Percentiles rank a stretch among this genome's conserved stretches.
phyloP scores from a whole-genome alignment of 2,329 filamentous ascomycete species.

The Hymenoscyphus linearis region DNA sequence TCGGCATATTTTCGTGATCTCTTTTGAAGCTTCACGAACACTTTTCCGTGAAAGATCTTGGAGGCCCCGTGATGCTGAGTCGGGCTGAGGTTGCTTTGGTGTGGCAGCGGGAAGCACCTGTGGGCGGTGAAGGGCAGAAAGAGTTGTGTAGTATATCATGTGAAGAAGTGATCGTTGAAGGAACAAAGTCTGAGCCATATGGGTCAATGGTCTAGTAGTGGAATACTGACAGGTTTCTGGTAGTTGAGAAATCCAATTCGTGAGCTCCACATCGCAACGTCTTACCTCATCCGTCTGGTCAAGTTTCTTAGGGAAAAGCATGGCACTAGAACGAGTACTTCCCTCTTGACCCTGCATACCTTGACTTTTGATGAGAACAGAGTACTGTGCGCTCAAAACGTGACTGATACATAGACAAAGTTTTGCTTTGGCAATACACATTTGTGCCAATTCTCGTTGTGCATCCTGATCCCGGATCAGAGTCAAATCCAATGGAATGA shows the following conservation, averaged over 20 bases:
- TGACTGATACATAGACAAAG: constrained; percentile 85
- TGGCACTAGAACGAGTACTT: constrained; percentile 68
- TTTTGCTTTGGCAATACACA: constrained; percentile 90
- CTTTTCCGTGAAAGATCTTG: constrained; percentile 79
- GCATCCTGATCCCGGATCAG: constrained; percentile 64
- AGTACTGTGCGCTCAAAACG: constrained; percentile 87
- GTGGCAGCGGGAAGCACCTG: constrained; percentile 78
- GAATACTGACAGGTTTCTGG: constrained; percentile 68
- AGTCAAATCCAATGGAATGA: constrained; percentile 65
- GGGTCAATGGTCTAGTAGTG: constrained; percentile 49
- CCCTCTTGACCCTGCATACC: constrained; percentile 71
- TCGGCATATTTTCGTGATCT: constrained; percentile 79
- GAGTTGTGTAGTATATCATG: constrained; percentile 89
- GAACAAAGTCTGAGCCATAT: constrained; percentile 51
- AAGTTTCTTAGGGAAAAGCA: constrained; percentile 85
- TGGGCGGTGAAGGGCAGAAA: constrained; percentile 85
- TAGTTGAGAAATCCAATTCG: constrained; percentile 69
- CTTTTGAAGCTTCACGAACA: constrained; percentile 75
- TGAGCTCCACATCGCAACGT: constrained; percentile 72
- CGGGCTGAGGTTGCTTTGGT: constrained; percentile 34
- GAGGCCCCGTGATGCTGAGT: constrained; percentile 55
- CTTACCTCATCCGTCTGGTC: constrained; percentile 75
- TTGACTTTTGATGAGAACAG: constrained; percentile 79
- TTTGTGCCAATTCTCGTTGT: constrained; percentile 72
- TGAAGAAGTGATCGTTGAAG: constrained; percentile 82